Conservation (phyloP, 2,329 filamentous ascomycete genomes). For the Talaromyces sp. region DNA sequence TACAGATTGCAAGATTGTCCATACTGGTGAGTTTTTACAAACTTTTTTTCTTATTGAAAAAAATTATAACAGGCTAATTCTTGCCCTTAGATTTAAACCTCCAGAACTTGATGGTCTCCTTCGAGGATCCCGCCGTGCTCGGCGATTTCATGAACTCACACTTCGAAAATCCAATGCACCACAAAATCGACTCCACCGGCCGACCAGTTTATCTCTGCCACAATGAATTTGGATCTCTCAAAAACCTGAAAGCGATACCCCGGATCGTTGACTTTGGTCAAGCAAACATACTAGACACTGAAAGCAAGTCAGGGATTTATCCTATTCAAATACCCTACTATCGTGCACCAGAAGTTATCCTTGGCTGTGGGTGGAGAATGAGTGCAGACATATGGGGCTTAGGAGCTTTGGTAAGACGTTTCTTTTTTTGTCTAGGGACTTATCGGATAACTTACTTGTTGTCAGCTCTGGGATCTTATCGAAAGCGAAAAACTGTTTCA, state of each 20-base stretch:
- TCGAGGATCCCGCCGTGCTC: conserved; percentile 23
- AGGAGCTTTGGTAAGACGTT: conserved; percentile 37
- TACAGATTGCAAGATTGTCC: conserved; percentile 41
- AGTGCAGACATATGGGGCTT: conserved; percentile 44
- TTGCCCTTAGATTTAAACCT: conserved; percentile 38
- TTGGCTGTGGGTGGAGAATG: conserved; percentile 34
- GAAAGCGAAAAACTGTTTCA: background rate
- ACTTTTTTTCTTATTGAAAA: conserved; percentile 23
- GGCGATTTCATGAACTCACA: conserved; percentile 13
- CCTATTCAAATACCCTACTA: conserved; percentile 42
- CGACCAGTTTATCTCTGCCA: conserved; percentile 30
- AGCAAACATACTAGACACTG: conserved; percentile 28
- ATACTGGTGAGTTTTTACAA: conserved; percentile 37
- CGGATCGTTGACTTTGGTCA: conserved; percentile 34
- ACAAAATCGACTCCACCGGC: conserved; percentile 26
- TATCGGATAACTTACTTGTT: background rate
- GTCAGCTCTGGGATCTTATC: background rate
- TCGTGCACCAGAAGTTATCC: conserved; percentile 36
- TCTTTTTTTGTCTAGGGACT: background rate
- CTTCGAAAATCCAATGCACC: conserved; percentile 26
- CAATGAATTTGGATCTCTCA: conserved; percentile 28
- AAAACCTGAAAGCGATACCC: conserved; percentile 19
- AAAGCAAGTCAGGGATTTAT: conserved; percentile 38
- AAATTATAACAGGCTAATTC: background rate
- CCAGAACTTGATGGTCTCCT: conserved; percentile 44